These are phyloP conservation scores for Quillaja saponaria DNA, from an alignment of 306 rosid genomes.

Conservation along the genomic window DNA sequence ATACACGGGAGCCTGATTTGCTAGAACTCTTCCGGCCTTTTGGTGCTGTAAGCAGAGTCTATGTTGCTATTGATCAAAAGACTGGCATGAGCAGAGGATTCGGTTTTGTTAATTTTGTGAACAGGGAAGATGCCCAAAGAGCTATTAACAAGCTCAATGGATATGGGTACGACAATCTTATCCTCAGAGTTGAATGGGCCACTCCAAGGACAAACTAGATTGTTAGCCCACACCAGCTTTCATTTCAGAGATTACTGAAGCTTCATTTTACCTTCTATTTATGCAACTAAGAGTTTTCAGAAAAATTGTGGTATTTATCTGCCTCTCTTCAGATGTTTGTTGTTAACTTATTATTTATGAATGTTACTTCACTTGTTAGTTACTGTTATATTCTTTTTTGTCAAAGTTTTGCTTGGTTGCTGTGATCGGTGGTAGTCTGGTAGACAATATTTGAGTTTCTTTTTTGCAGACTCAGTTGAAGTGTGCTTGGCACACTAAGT, in stretches of 20 bases:
- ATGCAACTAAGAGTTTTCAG: constrained; percentile 11
- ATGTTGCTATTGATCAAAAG: constrained; percentile 88
- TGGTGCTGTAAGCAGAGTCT: constrained; percentile 85
- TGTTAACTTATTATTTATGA: background rate
- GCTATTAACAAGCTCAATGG: constrained; percentile 92
- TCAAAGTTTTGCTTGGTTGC: no score
- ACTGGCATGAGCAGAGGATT: constrained; percentile 88
- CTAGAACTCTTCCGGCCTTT: constrained; percentile 92
- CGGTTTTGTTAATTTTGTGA: constrained; percentile 92
- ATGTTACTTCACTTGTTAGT: constrained; percentile 8
- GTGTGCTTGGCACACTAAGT: no score
- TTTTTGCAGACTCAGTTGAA: no score
- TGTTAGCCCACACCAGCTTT: background rate
- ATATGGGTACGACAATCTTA: constrained; percentile 82
- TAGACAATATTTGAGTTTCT: no score
- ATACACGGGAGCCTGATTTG: constrained; percentile 90
- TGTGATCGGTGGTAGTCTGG: no score
- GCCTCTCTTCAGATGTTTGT: background rate
- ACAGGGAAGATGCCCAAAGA: constrained; percentile 91
- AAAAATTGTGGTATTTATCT: constrained; percentile 4
- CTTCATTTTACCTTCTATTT: no score
- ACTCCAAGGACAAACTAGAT: constrained; percentile 60
- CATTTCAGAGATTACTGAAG: no score
- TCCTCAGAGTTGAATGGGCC: constrained; percentile 74
- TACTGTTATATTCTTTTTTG: background rate